These are phyloP conservation scores for Clavispora phyllophila DNA, from an alignment of 805 yeast genomes.

Conservation along the genomic window DNA sequence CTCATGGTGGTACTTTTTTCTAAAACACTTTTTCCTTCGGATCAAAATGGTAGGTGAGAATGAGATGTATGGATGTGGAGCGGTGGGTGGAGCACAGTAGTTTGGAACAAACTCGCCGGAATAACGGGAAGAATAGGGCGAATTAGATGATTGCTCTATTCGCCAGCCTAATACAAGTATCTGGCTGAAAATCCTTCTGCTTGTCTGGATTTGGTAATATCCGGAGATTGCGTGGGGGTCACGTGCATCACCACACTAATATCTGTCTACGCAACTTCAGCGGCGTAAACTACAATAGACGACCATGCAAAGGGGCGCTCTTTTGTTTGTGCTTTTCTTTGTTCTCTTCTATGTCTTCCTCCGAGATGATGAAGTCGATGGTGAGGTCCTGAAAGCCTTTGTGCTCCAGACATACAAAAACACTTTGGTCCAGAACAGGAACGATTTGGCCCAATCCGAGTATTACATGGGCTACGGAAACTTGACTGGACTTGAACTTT, in stretches of 20 bases:
- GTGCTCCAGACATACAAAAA: conserved; percentile 23
- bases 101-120: no score
- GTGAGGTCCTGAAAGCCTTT: neutral
- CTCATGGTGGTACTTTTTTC: conserved; percentile 24
- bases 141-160: no score
- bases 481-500: conserved; percentile 64
- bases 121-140: no score
- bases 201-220: no score
- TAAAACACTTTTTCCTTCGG: neutral
- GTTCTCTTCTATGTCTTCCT: neutral
- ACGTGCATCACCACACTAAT: neutral
- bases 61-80: neutral
- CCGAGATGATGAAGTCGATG: neutral
- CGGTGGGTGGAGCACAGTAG: no score
- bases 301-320: neutral
- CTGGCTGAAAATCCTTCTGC: no score
- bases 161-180: no score
- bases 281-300: neutral
- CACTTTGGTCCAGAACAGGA: conserved; percentile 15
- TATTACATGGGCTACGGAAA: conserved; percentile 59
- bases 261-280: neutral
- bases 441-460: conserved; percentile 32
- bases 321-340: neutral
- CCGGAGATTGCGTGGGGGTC: no score
- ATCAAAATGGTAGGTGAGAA: neutral